Conservation (phyloP, 495 filamentous ascomycete genomes). For the Parachaetomium inaequale region DNA sequence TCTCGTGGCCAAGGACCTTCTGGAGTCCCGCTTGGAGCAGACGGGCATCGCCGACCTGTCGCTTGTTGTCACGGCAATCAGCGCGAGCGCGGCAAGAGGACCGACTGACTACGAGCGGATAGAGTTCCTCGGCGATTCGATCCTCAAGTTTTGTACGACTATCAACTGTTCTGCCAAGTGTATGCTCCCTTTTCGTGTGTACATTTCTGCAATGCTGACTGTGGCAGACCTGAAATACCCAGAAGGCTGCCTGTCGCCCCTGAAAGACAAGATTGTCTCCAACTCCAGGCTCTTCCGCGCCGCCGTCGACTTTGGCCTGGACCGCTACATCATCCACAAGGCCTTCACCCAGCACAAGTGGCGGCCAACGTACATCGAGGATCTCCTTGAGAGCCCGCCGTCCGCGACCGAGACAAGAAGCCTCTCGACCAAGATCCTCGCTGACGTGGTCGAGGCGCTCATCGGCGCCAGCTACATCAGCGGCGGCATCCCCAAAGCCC, state of each 20-base stretch:
- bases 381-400: constrained; percentile 37
- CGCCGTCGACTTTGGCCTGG: constrained; percentile 60
- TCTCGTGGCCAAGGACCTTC: constrained; percentile 61
- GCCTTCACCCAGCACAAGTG: constrained; percentile 68
- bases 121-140: constrained; percentile 83
- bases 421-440: constrained; percentile 75
- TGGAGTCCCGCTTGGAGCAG: constrained; percentile 54
- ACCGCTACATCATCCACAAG: constrained; percentile 68
- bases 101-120: constrained; percentile 74
- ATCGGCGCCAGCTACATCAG: constrained; percentile 75
- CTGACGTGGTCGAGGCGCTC: constrained; percentile 83
- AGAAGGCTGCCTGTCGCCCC: constrained; percentile 70
- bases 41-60: constrained; percentile 52
- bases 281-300: constrained; percentile 67
- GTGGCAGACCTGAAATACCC: constrained; percentile 59
- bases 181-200: constrained; percentile 23
- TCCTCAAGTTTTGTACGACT: constrained; percentile 75
- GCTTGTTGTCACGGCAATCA: constrained; percentile 71
- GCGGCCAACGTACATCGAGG: constrained; percentile 59
- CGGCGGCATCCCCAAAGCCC: constrained; percentile 62
- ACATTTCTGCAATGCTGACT: neutral
- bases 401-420: constrained; percentile 27
- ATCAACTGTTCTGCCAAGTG: constrained; percentile 60
- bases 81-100: constrained; percentile 58
- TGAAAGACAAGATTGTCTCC: constrained; percentile 66